A percentile compares a stretch with the other conserved stretches of the same genome.
These are phyloP conservation scores for Rhytidiadelphus loreus DNA, from an alignment of 225 moss, liverwort and hornwort genomes.

Conservation along the genomic window DNA sequence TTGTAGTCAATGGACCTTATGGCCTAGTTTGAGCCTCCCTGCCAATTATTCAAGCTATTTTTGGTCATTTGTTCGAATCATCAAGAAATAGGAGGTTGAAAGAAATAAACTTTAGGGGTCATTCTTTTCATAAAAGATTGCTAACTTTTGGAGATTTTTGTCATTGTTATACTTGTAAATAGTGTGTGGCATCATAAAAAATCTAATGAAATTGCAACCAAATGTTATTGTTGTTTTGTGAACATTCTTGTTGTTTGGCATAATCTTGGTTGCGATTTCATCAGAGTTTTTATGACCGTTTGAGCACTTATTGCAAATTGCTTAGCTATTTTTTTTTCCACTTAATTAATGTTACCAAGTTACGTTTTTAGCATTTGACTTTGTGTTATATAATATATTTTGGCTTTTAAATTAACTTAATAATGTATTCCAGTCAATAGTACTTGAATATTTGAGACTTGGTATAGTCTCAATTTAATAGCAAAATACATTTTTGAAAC, in stretches of 20 bases:
- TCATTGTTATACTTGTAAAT: not conserved
- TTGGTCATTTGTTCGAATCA: not conserved
- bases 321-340: no score
- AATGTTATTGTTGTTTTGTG: no score
- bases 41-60: not conserved
- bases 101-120: no score
- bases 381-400: no score
- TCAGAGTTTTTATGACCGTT: rapidly evolving
- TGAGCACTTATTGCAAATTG: not conserved
- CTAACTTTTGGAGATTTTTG: not conserved
- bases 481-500: no score
- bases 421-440: no score
- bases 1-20: not conserved
- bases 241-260: no score
- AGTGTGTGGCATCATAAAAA: no score
- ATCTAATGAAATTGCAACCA: no score
- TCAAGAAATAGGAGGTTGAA: not conserved
- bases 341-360: rapidly evolving
- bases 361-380: not conserved
- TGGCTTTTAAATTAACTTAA: not conserved
- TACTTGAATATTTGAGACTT: no score
- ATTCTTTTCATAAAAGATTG: not conserved
- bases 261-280: not conserved
- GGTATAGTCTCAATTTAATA: not conserved
- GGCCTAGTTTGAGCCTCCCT: not conserved